Conservation (phyloP, 1,284 basidiomycete genomes). For the Butyriboletus appendiculatus region DNA sequence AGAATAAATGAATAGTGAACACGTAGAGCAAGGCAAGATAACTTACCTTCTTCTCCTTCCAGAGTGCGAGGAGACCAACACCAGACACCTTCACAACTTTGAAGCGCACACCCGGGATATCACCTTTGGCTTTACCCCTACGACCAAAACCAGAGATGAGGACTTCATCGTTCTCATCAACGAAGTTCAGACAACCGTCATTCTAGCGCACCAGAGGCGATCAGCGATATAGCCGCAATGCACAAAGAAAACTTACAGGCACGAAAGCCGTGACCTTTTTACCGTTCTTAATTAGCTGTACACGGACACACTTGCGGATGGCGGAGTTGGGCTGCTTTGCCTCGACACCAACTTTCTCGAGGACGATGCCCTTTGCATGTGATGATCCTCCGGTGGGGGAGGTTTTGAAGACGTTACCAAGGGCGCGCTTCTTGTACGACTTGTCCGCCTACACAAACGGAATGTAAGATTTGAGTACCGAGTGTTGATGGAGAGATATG, state of each 20-base stretch:
- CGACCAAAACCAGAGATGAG: constrained; percentile 99
- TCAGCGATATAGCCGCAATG: background rate
- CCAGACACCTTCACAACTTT: constrained; percentile 99
- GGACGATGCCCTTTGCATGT: constrained; percentile 99
- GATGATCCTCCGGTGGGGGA: constrained; percentile 99
- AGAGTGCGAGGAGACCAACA: constrained; percentile 95
- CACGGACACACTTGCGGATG: constrained; percentile 99
- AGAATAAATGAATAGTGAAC: background rate
- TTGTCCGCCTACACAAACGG: constrained; percentile 81
- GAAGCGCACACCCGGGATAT: constrained; percentile 97
- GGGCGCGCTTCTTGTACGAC: constrained; percentile 98
- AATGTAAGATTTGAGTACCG: constrained; percentile 13
- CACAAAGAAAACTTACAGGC: constrained; percentile 45
- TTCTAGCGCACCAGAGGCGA: constrained; percentile 56
- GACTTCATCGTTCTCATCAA: constrained; percentile 99
- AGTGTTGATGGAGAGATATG: constrained; percentile 32
- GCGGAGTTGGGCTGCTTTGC: constrained; percentile 99
- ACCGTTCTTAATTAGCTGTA: constrained; percentile 99
- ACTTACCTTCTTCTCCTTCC: constrained; percentile 98
- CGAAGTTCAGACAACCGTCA: constrained; percentile 99
- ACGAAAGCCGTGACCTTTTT: constrained; percentile 97
- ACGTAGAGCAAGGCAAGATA: background rate
- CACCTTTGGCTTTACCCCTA: constrained; percentile 98
- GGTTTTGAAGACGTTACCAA: constrained; percentile 99
- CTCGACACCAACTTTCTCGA: constrained; percentile 96